Conservation (phyloP, 73 alveolate species). For the Paramecium bursaria region DNA sequence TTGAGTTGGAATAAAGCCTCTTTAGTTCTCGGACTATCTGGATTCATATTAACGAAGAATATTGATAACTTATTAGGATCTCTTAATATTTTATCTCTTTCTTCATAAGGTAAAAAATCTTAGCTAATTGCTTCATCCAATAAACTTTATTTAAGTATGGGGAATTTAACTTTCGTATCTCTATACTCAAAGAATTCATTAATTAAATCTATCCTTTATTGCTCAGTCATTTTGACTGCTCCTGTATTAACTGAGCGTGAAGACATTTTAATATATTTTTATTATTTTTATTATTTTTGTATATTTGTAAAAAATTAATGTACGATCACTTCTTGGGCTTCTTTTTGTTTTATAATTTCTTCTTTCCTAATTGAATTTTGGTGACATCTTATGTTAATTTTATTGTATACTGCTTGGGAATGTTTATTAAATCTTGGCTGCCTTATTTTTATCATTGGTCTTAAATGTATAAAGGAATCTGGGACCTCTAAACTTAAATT, state of each 20-base stretch:
- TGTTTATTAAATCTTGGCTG: constrained; percentile 62
- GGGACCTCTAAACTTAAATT: constrained; percentile 68
- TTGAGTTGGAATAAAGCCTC: constrained; percentile 41
- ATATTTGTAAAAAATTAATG: constrained; percentile 26
- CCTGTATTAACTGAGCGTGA: constrained; percentile 18
- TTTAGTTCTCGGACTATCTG: constrained; percentile 62
- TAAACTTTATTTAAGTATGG: neutral
- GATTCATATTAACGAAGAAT: constrained; percentile 57
- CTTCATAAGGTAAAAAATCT: constrained; percentile 56
- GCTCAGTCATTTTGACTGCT: constrained; percentile 41
- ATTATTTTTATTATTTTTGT: too few relatives aligned
- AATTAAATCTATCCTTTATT: neutral
- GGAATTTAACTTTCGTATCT: constrained; percentile 34
- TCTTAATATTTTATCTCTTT: constrained; percentile 60
- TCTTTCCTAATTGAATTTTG: constrained; percentile 20
- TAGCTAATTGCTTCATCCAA: constrained; percentile 67
- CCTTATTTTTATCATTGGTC: constrained; percentile 67
- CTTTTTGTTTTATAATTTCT: constrained; percentile 46
- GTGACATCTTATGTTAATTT: constrained; percentile 20
- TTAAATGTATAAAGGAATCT: constrained; percentile 67
- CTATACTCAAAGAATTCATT: constrained; percentile 47
- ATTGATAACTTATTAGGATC: constrained; percentile 64
- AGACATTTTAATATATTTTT: too few relatives aligned
- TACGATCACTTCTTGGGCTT: constrained; percentile 54
- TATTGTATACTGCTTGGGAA: constrained; percentile 62